Evolutionary conservation across 2,329 filamentous ascomycete genomes (phyloP).

Genomic region (Tolypocladium inflatum): DNA sequence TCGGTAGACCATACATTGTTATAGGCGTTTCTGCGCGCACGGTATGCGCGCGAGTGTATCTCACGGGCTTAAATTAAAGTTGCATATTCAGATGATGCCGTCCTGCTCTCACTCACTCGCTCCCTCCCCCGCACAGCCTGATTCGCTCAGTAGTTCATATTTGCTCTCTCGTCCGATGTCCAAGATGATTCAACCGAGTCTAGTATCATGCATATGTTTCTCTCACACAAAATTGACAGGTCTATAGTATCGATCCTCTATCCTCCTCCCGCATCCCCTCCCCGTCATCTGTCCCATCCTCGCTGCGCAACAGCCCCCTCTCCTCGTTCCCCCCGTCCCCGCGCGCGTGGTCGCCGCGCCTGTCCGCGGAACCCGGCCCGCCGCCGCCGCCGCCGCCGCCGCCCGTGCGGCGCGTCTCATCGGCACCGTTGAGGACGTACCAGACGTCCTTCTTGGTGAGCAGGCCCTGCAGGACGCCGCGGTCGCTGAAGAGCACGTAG

Average conservation of each 20-base stretch:
- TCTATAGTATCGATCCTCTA: slow-evolving; percentile 15
- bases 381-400: background rate
- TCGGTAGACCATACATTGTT: background rate
- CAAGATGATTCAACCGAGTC: background rate
- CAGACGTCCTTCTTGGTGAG: slow-evolving; percentile 97
- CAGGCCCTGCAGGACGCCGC: slow-evolving; percentile 72
- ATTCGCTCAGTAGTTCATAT: background rate
- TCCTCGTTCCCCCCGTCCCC: slow-evolving; percentile 31
- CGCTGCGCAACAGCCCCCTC: slow-evolving; percentile 29
- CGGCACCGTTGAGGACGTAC: slow-evolving; percentile 77
- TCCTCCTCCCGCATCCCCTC: slow-evolving; percentile 5
- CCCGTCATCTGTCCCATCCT: slow-evolving; percentile 22
- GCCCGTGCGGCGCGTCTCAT: slow-evolving; percentile 43
- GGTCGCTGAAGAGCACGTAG: slow-evolving; percentile 80
- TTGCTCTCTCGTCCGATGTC: background rate
- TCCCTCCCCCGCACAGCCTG: background rate
- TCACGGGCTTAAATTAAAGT: background rate
- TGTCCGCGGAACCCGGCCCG: slow-evolving; percentile 9
- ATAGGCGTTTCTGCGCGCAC: background rate
- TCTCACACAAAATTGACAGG: background rate
- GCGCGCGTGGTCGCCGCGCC: slow-evolving; percentile 23
- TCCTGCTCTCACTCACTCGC: background rate
- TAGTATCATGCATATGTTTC: background rate
- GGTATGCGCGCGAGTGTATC: background rate
- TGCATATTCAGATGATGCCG: background rate